Evolutionary conservation across 805 yeast genomes (phyloP), one percentile per base, ranked within the genome.

Genomic region (Starmerella bombi): DNA sequence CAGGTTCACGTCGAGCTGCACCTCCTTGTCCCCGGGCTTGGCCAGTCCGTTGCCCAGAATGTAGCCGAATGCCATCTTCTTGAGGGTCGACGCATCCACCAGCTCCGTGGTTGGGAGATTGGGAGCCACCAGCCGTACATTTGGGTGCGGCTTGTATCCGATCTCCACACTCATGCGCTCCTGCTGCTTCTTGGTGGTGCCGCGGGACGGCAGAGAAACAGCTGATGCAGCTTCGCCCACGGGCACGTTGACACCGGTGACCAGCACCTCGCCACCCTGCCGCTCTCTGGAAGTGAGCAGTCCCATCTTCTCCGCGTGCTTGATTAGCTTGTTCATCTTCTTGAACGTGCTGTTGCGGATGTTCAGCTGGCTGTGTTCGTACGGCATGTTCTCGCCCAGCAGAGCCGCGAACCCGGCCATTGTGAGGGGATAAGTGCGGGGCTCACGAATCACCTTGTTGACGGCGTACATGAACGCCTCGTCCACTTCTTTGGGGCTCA

Each of bases 281-380:
- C 83, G 81, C 6, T 94, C 96, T 50, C 85, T 83, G 20, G 77
- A 57, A 42, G 74, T 75, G 18, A 91, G 45, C 41, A 77, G 71
- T 1, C 74, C 74, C 33, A 69, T 67, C 56, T 84, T 88, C 49
- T 82, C 94, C 77, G 86, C 83, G 5, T 80, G 76, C 55, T 84
- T 88, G 40, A 88, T 61, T 53, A 78, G 84, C 57, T 85, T 86
- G 12, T 85, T 71, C 3, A 88, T 74, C 55, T 88, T 88, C 59
- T 81, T 85, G 93, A 93, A 88, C 3, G 85, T 72, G 0, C 94
- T 76, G 54, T 75, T 79, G 59, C 85, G 86, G 40, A 80, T 69
- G 20, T 37, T 42, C 19, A 60, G 50, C 8, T 48, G 50, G 1
- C 71, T 66, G 38, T 57, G 55, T 28, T 47, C 46, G 34, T 48